phyloP scores from a whole-genome alignment of 805 yeast species.

The Lipomyces starkeyi region DNA sequence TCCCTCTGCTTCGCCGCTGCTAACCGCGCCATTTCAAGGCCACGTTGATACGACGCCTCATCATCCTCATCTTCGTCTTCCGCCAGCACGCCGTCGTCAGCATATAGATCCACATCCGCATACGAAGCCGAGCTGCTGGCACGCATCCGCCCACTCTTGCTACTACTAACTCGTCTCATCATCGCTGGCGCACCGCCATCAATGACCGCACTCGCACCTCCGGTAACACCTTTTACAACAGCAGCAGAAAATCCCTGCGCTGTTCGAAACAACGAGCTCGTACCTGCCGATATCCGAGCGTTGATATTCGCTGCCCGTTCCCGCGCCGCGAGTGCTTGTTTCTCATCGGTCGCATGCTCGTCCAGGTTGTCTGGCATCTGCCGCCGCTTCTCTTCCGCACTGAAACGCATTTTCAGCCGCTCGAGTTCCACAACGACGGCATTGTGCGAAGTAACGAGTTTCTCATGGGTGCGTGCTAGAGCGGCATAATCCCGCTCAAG shows the following conservation, averaged over 20 bases:
- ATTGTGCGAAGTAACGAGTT: constrained; percentile 24
- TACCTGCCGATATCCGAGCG: constrained; percentile 28
- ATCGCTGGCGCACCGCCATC: constrained; percentile 18
- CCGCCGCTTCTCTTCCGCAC: constrained; percentile 31
- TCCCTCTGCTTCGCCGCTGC: constrained; percentile 12
- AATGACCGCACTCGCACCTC: constrained; percentile 35
- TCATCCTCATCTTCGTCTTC: constrained; percentile 28
- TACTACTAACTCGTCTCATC: constrained; percentile 13
- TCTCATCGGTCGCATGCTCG: constrained; percentile 12
- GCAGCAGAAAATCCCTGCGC: constrained; percentile 38
- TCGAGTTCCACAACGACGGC: constrained; percentile 26
- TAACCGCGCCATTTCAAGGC: constrained; percentile 14
- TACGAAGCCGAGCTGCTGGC: constrained; percentile 24
- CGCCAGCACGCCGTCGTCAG: constrained; percentile 19
- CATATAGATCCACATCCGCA: constrained; percentile 36
- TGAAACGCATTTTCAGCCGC: constrained; percentile 23
- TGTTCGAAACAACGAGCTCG: constrained; percentile 29
- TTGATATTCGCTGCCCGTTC: constrained; percentile 21
- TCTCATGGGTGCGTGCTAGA: constrained; percentile 33
- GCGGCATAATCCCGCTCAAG: constrained; percentile 33
- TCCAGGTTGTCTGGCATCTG: constrained; percentile 15
- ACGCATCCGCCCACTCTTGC: constrained; percentile 1
- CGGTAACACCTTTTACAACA: constrained; percentile 36
- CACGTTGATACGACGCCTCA: constrained; percentile 22
- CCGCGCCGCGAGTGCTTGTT: constrained; percentile 7